Percentiles rank a stretch among this genome's conserved stretches.
These are phyloP conservation scores for Fonsecaea multimorphosa DNA, from an alignment of 2,329 filamentous ascomycete species.

Conservation along the genomic window DNA sequence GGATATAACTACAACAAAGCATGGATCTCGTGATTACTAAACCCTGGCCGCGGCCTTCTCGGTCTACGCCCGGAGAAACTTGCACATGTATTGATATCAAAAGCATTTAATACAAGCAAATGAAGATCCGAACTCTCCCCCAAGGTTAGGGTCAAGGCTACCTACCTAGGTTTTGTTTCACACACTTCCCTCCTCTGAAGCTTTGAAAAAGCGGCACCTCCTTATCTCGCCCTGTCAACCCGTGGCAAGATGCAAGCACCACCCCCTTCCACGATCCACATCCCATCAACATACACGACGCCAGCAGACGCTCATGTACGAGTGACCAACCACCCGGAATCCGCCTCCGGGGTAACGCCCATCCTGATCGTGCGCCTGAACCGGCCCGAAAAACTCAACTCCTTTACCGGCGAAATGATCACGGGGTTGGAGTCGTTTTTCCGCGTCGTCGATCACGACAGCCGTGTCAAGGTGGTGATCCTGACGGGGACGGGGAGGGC, in stretches of 20 bases:
- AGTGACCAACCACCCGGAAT: constrained; percentile 16
- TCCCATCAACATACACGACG: constrained; percentile 16
- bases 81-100: too few relatives aligned
- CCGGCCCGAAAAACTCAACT: constrained; percentile 64
- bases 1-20: background rate
- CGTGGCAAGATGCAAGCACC: constrained; percentile 1
- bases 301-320: constrained; percentile 9
- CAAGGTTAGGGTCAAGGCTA: too few relatives aligned
- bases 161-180: too few relatives aligned
- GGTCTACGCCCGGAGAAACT: background rate
- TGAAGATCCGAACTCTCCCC: background rate
- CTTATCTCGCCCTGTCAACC: too few relatives aligned
- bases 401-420: constrained; percentile 61
- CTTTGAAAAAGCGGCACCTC: too few relatives aligned
- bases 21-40: background rate
- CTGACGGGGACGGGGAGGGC: constrained; percentile 38
- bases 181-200: too few relatives aligned
- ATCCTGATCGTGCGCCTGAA: constrained; percentile 60
- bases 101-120: background rate
- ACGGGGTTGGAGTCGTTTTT: constrained; percentile 48
- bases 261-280: constrained; percentile 1
- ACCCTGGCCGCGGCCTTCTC: background rate
- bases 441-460: constrained; percentile 33
- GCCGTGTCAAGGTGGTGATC: constrained; percentile 23
- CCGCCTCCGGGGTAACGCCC: constrained; percentile 38